phyloP scores from a whole-genome alignment of 169 alveolate genomes.

The Cryptosporidium viatorum region DNA sequence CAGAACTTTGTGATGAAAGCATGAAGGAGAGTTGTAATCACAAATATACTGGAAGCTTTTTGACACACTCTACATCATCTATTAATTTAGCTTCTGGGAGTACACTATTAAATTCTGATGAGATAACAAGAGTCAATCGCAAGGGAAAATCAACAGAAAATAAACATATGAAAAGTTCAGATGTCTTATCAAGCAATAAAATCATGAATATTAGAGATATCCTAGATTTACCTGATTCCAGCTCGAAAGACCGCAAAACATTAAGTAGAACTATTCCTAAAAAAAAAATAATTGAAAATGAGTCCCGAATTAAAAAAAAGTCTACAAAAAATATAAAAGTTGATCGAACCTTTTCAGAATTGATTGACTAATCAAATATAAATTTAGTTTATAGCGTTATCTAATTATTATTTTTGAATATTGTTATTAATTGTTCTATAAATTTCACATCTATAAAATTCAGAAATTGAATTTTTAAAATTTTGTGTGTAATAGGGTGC shows the following conservation, averaged over 20 bases:
- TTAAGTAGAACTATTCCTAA: not conserved
- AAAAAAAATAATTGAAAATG: not conserved
- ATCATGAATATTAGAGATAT: not conserved
- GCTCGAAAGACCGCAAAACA: not conserved
- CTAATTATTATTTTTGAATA: not conserved
- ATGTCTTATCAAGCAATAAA: not conserved
- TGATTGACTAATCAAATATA: not conserved
- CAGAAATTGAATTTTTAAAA: not conserved
- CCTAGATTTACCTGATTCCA: not conserved
- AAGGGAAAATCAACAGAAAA: not conserved
- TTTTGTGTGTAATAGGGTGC: constrained; percentile 13
- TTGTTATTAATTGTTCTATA: not conserved
- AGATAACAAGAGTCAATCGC: not conserved
- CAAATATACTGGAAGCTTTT: not conserved
- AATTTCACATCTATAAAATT: not conserved
- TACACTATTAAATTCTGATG: not conserved
- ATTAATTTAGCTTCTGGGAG: not conserved
- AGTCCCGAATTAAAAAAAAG: not conserved
- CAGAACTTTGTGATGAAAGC: constrained; percentile 26
- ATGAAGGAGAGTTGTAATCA: not conserved
- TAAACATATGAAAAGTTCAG: not conserved
- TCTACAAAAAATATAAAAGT: not conserved
- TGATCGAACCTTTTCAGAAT: not conserved
- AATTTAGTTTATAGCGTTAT: not conserved
- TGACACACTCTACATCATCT: not conserved